Conservation (phyloP, 352 stramenopile species). For the Phytophthora vignae region DNA sequence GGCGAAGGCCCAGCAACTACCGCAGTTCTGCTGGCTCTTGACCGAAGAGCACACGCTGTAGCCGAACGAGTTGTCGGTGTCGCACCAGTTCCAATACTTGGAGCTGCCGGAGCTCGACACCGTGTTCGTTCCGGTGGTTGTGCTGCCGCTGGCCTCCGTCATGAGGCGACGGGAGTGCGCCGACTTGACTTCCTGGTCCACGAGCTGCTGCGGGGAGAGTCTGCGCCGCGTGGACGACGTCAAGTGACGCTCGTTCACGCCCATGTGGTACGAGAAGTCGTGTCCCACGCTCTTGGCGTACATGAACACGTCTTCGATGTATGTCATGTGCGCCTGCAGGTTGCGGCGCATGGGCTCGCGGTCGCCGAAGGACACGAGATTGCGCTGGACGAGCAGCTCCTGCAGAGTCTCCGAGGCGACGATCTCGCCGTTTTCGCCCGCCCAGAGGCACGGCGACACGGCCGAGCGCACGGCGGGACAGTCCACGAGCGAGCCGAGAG, state of each 20-base stretch:
- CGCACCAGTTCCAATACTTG: slow-evolving; percentile 78
- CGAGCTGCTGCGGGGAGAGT: slow-evolving; percentile 63
- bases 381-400: slow-evolving; percentile 56
- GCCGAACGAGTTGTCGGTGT: slow-evolving; percentile 63
- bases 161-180: slow-evolving; percentile 36
- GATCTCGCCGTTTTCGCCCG: slow-evolving; percentile 48
- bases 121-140: slow-evolving; percentile 8
- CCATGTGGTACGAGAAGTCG: slow-evolving; percentile 72
- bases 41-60: slow-evolving; percentile 75
- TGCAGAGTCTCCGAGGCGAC: slow-evolving; percentile 53
- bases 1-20: slow-evolving; percentile 86
- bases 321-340: slow-evolving; percentile 77
- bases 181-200: slow-evolving; percentile 63
- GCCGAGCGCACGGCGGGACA: slow-evolving; percentile 39
- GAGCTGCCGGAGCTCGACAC: slow-evolving; percentile 32
- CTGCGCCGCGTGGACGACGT: slow-evolving; percentile 42
- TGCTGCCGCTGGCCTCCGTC: slow-evolving; percentile 32
- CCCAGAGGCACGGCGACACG: slow-evolving; percentile 61
- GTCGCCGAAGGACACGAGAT: slow-evolving; percentile 36
- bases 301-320: slow-evolving; percentile 76
- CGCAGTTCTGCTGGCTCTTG: slow-evolving; percentile 87
- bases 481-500: slow-evolving; percentile 61
- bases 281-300: slow-evolving; percentile 67
- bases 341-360: slow-evolving; percentile 48
- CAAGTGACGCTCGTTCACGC: slow-evolving; percentile 73